Percentiles rank a stretch among this genome's conserved stretches.
Evolutionary conservation across 495 filamentous ascomycete species (phyloP).

Genomic region (Penicillium malachiteum): DNA sequence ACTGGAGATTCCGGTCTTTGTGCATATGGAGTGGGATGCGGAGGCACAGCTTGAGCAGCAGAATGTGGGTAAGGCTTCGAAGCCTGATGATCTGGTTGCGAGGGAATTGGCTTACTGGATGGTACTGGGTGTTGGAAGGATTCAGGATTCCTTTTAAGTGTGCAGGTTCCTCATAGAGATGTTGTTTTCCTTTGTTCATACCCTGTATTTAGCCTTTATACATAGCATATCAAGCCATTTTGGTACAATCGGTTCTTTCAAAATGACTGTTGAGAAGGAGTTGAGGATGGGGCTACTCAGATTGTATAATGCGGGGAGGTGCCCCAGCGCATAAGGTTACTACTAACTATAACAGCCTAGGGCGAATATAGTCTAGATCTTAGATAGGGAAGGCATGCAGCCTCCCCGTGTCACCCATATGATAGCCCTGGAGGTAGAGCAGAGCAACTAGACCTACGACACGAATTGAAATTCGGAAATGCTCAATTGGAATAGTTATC

Average conservation of each 20-base stretch:
- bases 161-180: background rate
- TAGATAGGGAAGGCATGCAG: background rate
- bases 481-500: constrained; percentile 33
- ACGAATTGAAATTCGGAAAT: constrained; percentile 22
- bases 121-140: constrained; percentile 83
- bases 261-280: background rate
- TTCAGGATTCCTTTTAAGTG: constrained; percentile 35
- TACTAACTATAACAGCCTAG: no score
- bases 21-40: constrained; percentile 87
- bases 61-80: constrained; percentile 48
- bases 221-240: constrained; percentile 1
- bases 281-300: no score
- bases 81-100: constrained; percentile 48
- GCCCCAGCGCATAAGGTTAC: no score
- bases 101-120: constrained; percentile 93
- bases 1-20: constrained; percentile 93
- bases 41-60: constrained; percentile 70
- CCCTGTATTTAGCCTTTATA: constrained; percentile 1
- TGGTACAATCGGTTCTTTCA: background rate
- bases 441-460: background rate
- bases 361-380: no score
- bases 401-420: background rate
- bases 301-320: no score
- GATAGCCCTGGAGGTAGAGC: background rate
- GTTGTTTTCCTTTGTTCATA: constrained; percentile 8